Evolutionary conservation across 2,329 filamentous ascomycete species (phyloP), one percentile per base, ranked within the genome.

Genomic region (Rhynchosporium agropyri): DNA sequence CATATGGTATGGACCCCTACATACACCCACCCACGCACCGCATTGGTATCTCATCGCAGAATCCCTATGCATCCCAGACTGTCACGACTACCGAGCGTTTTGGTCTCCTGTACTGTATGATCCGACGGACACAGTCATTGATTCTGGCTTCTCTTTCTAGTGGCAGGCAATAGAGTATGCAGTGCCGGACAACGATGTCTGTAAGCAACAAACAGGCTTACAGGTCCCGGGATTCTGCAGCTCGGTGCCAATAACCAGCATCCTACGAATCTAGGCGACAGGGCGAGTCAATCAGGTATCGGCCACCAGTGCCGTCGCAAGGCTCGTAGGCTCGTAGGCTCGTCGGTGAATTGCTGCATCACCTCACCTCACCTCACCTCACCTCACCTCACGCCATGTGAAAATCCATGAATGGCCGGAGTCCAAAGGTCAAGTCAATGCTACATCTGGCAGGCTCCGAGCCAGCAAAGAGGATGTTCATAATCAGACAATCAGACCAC

Each of bases 401-500:
- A 40, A 45, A 12, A 36, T 6, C 9, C 48, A 29, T 36, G 45
- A 29, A 54, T 51, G 42, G 38, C 60, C 29, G 60, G 59, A 49
- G 42, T 28, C 42, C 26, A 55, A 43, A n/a, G 40, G 63, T 62
- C 60, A 53, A 64, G 33, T 62, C 56, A 56, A 42, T 40, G 49
- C 33, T 45, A 56, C 57, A 40, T 53, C 29, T 63, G 26, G 28
- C 28, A 45, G 48, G 50, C 43, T 55, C 43, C 33, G 42, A 60
- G 51, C 28, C 51, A 12, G 20, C 26, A 9, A 36, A 42, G 57
- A 50, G 33, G 49, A 33, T 43, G 28, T 49, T 31, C 26, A 58
- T 31, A 20, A 67, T 62, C 65, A 67, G 60, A 62, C 63, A 20
- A 67, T 62, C 65, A 67, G 60, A 62, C 63, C 63, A 66, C 64